Percentiles rank a stretch among this genome's conserved stretches.
phyloP scores from a whole-genome alignment of 163 green algal genomes.

The Scenedesmus sp. region DNA sequence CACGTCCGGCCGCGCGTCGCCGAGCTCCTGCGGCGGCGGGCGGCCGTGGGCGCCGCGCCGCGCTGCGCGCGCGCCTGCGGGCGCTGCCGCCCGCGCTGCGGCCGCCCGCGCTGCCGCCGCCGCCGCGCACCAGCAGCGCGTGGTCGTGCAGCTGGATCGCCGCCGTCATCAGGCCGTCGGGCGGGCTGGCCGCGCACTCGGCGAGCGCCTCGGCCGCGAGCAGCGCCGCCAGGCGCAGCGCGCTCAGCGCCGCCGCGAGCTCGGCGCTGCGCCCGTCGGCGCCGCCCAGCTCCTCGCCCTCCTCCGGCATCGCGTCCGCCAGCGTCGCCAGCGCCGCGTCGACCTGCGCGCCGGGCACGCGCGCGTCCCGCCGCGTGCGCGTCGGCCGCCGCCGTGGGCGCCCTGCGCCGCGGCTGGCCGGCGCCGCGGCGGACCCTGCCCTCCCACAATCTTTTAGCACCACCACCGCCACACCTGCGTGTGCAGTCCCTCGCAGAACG shows the following conservation, averaged over 20 bases:
- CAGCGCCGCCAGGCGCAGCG: conserved; percentile 45
- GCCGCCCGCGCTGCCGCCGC: not conserved
- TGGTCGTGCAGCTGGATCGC: conserved; percentile 66
- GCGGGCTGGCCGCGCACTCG: conserved; percentile 37
- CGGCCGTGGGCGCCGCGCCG: too few species aligned
- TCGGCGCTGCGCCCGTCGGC: not conserved
- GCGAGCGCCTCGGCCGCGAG: conserved; percentile 46
- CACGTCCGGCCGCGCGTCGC: conserved; percentile 51
- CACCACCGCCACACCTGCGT: too few species aligned
- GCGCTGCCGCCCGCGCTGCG: not conserved
- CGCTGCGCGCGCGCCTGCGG: too few species aligned
- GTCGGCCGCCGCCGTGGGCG: not conserved
- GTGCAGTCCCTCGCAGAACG: conserved; percentile 21
- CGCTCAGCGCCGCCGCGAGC: conserved; percentile 6
- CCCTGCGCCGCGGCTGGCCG: too few species aligned
- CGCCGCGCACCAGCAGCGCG: conserved; percentile 54
- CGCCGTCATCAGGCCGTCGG: conserved; percentile 42
- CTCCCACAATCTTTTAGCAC: too few species aligned
- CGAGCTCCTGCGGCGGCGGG: conserved; percentile 43
- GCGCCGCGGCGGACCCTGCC: too few species aligned
- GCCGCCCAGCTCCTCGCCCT: conserved; percentile 6
- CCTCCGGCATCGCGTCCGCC: conserved; percentile 18
- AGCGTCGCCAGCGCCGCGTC: conserved; percentile 26
- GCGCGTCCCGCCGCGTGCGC: not conserved
- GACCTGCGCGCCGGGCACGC: conserved; percentile 3